These are phyloP conservation scores for Mycena olivaceomarginata DNA, from an alignment of 768 basidiomycete species.

Conservation along the genomic window DNA sequence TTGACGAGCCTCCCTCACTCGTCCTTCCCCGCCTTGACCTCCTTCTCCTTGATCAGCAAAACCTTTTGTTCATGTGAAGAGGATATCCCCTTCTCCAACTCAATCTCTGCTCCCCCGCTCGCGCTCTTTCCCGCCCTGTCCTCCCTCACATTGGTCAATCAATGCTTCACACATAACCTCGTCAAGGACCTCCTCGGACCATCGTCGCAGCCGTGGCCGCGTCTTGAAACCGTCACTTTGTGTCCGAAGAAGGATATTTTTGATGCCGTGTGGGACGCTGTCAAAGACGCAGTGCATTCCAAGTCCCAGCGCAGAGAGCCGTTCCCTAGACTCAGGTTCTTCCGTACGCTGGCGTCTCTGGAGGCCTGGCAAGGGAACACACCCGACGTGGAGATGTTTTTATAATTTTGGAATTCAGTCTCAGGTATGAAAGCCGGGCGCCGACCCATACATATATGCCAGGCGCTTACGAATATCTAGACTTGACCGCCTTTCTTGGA, in stretches of 20 bases:
- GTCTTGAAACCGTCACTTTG: background rate
- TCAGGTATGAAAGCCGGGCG: no score
- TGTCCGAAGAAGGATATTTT: background rate
- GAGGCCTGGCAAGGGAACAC: background rate
- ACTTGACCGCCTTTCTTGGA: no score
- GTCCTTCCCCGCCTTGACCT: background rate
- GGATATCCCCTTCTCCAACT: background rate
- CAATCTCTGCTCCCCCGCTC: background rate
- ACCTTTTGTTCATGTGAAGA: background rate
- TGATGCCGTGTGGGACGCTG: background rate
- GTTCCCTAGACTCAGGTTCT: slow-evolving; percentile 3
- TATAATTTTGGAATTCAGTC: background rate
- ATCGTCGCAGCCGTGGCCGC: background rate
- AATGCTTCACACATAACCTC: background rate
- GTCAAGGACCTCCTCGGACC: background rate
- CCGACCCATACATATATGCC: no score
- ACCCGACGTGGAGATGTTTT: background rate
- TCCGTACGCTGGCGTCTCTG: background rate
- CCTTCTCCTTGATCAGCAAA: background rate
- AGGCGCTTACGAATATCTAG: no score
- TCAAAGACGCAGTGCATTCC: background rate
- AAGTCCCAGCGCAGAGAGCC: background rate
- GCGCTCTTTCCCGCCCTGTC: background rate
- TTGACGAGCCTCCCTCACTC: background rate
- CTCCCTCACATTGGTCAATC: background rate